A percentile compares a stretch with the other conserved stretches of the same genome.
phyloP scores from a whole-genome alignment of 306 rosid species.

The Citrullus colocynthis region DNA sequence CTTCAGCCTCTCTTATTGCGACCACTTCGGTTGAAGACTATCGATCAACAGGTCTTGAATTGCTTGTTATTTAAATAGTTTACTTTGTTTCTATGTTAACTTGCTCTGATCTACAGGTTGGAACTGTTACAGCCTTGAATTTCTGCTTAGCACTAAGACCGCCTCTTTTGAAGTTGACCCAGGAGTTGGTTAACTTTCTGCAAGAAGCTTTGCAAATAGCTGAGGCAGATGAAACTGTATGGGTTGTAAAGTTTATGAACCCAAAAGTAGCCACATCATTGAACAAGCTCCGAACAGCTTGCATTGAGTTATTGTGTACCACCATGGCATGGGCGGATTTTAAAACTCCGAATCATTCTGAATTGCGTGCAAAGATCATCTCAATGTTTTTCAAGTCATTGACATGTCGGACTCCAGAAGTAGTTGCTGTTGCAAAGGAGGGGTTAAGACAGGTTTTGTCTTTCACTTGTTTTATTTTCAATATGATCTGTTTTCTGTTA shows the following conservation, averaged over 20 bases:
- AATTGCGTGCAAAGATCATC: slow-evolving; percentile 87
- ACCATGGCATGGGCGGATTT: slow-evolving; percentile 99
- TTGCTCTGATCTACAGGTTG: slow-evolving; percentile 55
- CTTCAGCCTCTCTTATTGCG: slow-evolving; percentile 90
- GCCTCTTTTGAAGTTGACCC: slow-evolving; percentile 93
- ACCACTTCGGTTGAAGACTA: slow-evolving; percentile 70
- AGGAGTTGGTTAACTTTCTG: slow-evolving; percentile 82
- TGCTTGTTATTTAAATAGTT: neutral
- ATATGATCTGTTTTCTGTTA: slow-evolving; percentile 1
- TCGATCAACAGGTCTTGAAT: slow-evolving; percentile 83
- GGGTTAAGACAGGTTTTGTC: slow-evolving; percentile 80
- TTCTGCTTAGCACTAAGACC: slow-evolving; percentile 97
- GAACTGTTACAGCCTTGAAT: slow-evolving; percentile 91
- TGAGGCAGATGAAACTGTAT: slow-evolving; percentile 88
- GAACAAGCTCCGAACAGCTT: slow-evolving; percentile 86
- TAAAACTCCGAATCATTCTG: slow-evolving; percentile 82
- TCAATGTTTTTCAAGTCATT: slow-evolving; percentile 95
- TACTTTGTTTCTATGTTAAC: slow-evolving; percentile 8
- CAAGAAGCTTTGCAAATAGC: slow-evolving; percentile 98
- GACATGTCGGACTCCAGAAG: slow-evolving; percentile 92
- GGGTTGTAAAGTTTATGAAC: slow-evolving; percentile 86
- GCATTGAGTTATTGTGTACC: slow-evolving; percentile 94
- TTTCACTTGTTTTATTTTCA: slow-evolving; percentile 11
- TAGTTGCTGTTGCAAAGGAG: slow-evolving; percentile 98
- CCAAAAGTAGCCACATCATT: slow-evolving; percentile 84